phyloP scores from a whole-genome alignment of 495 filamentous ascomycete species.

The Cladorrhinum samala region DNA sequence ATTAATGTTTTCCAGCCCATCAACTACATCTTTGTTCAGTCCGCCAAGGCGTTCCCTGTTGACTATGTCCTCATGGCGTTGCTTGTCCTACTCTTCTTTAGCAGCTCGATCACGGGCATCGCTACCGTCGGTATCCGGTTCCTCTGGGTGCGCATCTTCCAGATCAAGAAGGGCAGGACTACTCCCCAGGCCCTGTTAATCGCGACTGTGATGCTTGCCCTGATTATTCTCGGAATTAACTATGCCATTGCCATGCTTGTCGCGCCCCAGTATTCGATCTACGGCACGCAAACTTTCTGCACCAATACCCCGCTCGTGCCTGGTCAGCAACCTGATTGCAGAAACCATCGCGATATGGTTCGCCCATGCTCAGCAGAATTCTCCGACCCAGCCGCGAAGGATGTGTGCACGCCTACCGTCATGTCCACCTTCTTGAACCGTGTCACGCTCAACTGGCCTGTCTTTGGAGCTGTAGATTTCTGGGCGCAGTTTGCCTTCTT shows the following conservation, averaged over 20 bases:
- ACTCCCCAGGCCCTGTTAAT: slow-evolving; percentile 89
- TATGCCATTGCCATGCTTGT: slow-evolving; percentile 87
- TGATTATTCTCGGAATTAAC: slow-evolving; percentile 84
- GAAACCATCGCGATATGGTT: slow-evolving; percentile 62
- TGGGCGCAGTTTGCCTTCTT: slow-evolving; percentile 94
- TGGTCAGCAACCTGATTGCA: slow-evolving; percentile 68
- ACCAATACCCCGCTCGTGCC: slow-evolving; percentile 52
- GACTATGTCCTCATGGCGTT: slow-evolving; percentile 86
- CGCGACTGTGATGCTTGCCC: slow-evolving; percentile 80
- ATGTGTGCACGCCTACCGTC: slow-evolving; percentile 84
- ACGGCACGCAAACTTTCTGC: slow-evolving; percentile 92
- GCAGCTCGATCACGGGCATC: slow-evolving; percentile 76
- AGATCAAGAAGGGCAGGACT: slow-evolving; percentile 80
- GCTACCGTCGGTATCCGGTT: slow-evolving; percentile 87
- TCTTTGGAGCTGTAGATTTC: slow-evolving; percentile 89
- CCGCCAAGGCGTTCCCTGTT: slow-evolving; percentile 79
- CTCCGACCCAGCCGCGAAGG: slow-evolving; percentile 52
- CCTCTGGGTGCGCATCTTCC: slow-evolving; percentile 88
- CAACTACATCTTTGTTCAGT: slow-evolving; percentile 82
- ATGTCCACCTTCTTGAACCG: slow-evolving; percentile 89
- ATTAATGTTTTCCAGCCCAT: slow-evolving; percentile 91
- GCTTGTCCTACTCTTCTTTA: slow-evolving; percentile 79
- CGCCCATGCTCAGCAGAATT: slow-evolving; percentile 73
- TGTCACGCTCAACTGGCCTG: slow-evolving; percentile 89
- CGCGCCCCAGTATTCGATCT: slow-evolving; percentile 91